These are phyloP conservation scores for Schrenkiella parvula DNA, from an alignment of 345 rosid genomes.

Conservation along the genomic window DNA sequence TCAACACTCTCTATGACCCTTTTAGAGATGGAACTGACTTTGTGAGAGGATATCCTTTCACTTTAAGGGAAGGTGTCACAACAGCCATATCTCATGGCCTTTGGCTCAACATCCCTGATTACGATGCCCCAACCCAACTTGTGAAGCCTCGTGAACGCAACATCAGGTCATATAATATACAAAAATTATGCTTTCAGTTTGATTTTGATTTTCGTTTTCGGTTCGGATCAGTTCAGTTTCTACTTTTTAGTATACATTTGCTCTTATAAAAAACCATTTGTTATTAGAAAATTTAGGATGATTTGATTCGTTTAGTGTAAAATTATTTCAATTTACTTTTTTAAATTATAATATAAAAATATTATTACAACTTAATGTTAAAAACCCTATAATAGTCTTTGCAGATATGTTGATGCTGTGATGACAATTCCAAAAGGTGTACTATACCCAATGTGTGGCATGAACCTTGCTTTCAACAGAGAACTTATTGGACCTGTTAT, in stretches of 20 bases:
- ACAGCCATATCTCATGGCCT: constrained; percentile 86
- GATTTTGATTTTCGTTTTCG: neutral
- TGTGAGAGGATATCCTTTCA: constrained; percentile 84
- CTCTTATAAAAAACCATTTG: too few species aligned
- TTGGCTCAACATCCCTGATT: constrained; percentile 93
- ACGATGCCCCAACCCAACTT: constrained; percentile 91
- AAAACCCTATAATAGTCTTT: constrained; percentile 8
- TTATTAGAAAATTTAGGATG: neutral
- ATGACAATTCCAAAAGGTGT: constrained; percentile 85
- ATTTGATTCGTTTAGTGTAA: neutral
- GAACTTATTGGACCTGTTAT: constrained; percentile 82
- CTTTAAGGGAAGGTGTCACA: constrained; percentile 72
- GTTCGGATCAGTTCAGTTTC: neutral
- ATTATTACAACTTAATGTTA: neutral
- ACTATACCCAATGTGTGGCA: constrained; percentile 90
- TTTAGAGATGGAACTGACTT: constrained; percentile 70
- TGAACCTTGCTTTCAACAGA: constrained; percentile 79
- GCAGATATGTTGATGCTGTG: constrained; percentile 75
- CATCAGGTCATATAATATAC: constrained; percentile 43
- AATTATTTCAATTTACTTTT: neutral
- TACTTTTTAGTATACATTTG: too few species aligned
- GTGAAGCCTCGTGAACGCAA: constrained; percentile 85
- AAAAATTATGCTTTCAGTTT: neutral
- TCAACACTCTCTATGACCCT: constrained; percentile 51
- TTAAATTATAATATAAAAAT: neutral